These are phyloP conservation scores for Tetradesmus lagerheimii DNA, from an alignment of 139 green algal species.

Conservation along the genomic window DNA sequence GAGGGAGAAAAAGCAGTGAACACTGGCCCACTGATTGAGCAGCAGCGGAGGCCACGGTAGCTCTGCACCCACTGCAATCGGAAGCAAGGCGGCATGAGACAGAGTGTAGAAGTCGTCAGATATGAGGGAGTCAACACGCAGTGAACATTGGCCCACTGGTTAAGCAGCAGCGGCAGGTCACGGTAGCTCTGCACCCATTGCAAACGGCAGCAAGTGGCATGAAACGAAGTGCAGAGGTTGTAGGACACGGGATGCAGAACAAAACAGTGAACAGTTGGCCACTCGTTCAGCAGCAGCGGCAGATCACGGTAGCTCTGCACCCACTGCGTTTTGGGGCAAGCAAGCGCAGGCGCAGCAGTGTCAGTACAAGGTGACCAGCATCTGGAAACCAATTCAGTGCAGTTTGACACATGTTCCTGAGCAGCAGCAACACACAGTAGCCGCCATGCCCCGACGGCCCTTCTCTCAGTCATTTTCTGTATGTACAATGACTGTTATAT, in stretches of 20 bases:
- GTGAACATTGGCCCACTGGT: constrained; percentile 99
- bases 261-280: constrained; percentile 98
- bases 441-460: no score
- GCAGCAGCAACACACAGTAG: no score
- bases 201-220: neutral
- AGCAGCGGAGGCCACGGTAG: constrained; percentile 94
- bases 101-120: neutral
- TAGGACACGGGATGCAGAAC: no score
- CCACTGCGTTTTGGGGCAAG: neutral
- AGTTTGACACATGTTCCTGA: no score
- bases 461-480: neutral
- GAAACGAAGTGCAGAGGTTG: neutral
- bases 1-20: no score
- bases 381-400: no score
- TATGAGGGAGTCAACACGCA: constrained; percentile 65
- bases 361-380: no score
- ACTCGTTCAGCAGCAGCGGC: constrained; percentile 98
- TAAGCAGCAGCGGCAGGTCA: constrained; percentile 96
- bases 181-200: constrained; percentile 53
- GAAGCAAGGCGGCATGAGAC: neutral
- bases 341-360: no score
- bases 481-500: neutral
- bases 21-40: constrained; percentile 99
- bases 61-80: constrained; percentile 29
- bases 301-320: constrained; percentile 82